Conservation (phyloP, 2,329 filamentous ascomycete species). For the Penicillium sp. region DNA sequence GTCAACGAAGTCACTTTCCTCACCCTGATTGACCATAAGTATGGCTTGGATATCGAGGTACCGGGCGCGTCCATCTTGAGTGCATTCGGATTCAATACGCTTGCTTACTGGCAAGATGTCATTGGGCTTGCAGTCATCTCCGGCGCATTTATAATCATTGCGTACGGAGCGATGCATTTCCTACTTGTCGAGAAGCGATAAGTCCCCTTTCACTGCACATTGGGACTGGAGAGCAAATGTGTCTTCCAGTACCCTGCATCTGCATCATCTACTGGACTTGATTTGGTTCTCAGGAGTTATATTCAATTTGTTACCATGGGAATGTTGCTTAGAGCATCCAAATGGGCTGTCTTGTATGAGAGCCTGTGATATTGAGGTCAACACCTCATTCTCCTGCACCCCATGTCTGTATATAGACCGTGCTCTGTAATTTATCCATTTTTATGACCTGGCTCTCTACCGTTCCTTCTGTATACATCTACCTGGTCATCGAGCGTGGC, state of each 20-base stretch:
- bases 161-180: slow-evolving; percentile 90
- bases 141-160: slow-evolving; percentile 76
- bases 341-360: neutral
- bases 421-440: slow-evolving; percentile 2
- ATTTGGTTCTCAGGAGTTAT: too few relatives aligned
- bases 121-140: slow-evolving; percentile 79
- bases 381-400: neutral
- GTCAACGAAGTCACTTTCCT: slow-evolving; percentile 94
- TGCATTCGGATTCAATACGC: slow-evolving; percentile 89
- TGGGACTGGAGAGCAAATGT: too few relatives aligned
- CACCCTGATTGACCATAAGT: slow-evolving; percentile 88
- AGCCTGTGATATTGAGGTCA: neutral
- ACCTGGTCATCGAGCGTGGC: neutral
- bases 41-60: slow-evolving; percentile 92
- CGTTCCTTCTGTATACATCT: neutral
- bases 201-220: slow-evolving; percentile 9
- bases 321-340: neutral
- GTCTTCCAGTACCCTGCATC: too few relatives aligned
- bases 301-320: too few relatives aligned
- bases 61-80: slow-evolving; percentile 91
- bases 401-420: slow-evolving; percentile 6
- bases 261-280: too few relatives aligned
- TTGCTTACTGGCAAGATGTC: slow-evolving; percentile 80
- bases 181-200: slow-evolving; percentile 85
- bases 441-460: neutral